Base-by-base conservation (phyloP, 345 rosid species). In the Anastatica hierochuntica region DNA sequence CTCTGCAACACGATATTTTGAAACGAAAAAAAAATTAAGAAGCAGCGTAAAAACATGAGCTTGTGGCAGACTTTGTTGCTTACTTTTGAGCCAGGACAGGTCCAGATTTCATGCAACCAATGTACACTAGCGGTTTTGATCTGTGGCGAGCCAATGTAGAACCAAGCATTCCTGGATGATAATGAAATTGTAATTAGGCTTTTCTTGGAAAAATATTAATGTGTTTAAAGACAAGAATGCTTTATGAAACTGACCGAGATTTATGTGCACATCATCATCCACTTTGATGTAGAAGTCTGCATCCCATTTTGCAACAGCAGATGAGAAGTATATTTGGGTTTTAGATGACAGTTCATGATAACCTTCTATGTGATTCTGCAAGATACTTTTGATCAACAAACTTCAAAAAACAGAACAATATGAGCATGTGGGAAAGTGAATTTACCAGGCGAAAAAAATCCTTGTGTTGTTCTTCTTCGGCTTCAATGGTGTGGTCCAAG, bases 91-190 rank as follows among this genome's bases (percentile, higher is more conserved):
- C 75, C 10, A 90, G 79, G 57, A 87, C 95, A 1, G 95, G 96
- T 3, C 98, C 96, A 0, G 98, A 90, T 60, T 87, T 90, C 96
- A 90, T 90, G 81, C 96, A 90, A 12, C 96, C 98, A 4, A 90
- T 87, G 60, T 87, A 90, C 14, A 80, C 72, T 54, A 88, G 66
- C 0, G 83, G 85, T 63, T 79, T 90, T 18, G 74, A 70, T 39
- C 89, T 69, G 58, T 87, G 43, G 18, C 43, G 75, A 21, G 82
- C 82, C 27, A 90, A 69, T 4, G 85, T 71, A 21, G 60, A 76
- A 16, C 53, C 75, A 21, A 90, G 51, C 77, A 52, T 73, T 27
- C 95, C 96, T 90, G 79, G 49, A 73, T 21, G n/a, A 57, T 20
- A 38, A 26, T 5, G 36, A 2, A 29, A 29, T 14, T 43, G 20